phyloP scores from a whole-genome alignment of 2,329 filamentous ascomycete genomes.

The Colletotrichum lupini region DNA sequence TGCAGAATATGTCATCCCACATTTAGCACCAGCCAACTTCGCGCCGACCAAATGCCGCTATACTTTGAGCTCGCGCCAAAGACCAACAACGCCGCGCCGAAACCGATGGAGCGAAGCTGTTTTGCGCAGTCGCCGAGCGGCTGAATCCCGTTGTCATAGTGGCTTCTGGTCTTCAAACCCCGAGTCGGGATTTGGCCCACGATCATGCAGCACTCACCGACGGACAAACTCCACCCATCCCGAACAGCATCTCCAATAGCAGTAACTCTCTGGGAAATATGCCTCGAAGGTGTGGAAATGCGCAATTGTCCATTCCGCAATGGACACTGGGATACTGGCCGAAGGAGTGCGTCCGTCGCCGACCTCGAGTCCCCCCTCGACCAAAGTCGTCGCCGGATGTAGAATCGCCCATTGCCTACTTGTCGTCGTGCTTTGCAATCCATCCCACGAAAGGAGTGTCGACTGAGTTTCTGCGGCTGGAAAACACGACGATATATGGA shows the following conservation, averaged over 20 bases:
- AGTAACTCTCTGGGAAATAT: neutral
- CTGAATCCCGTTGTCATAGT: neutral
- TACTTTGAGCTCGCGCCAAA: neutral
- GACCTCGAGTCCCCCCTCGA: neutral
- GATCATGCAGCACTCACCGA: slow-evolving; percentile 20
- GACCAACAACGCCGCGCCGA: neutral
- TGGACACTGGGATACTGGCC: slow-evolving; percentile 10
- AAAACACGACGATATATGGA: slow-evolving; percentile 11
- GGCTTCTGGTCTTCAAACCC: slow-evolving; percentile 22
- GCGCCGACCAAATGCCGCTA: neutral
- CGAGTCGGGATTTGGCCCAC: slow-evolving; percentile 30
- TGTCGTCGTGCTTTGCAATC: neutral
- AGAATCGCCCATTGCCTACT: neutral
- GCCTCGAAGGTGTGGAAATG: neutral
- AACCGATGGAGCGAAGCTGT: neutral
- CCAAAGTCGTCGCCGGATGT: neutral
- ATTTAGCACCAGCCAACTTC: neutral
- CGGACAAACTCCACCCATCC: slow-evolving; percentile 5
- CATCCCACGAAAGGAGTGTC: neutral
- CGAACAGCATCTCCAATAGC: slow-evolving; percentile 5
- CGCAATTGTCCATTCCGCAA: neutral
- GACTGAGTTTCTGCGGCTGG: neutral
- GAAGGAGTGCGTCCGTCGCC: neutral
- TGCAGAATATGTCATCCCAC: neutral
- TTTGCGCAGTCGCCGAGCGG: neutral